Conservation (phyloP, 164 flowering plant genomes). For the Tetrastigma voinierianum region DNA sequence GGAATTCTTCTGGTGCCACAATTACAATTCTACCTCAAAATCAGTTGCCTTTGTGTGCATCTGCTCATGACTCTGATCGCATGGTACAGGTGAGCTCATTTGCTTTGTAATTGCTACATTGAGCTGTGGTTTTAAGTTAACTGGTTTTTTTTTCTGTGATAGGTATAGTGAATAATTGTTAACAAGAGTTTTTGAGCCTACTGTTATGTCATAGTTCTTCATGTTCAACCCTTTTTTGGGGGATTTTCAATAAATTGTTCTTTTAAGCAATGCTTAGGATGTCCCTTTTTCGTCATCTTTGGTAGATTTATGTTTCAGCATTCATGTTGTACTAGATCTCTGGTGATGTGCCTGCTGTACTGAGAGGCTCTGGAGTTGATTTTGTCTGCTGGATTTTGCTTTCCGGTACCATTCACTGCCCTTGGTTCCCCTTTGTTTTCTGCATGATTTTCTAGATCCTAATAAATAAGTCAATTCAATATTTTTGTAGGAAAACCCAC, state of each 20-base stretch:
- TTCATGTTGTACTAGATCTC: conserved; percentile 47
- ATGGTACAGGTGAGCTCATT: conserved; percentile 65
- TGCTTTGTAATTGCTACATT: neutral
- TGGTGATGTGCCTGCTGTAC: conserved; percentile 67
- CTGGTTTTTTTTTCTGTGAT: too few relatives aligned
- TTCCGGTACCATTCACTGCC: neutral
- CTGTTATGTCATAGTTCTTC: too few relatives aligned
- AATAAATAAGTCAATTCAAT: neutral
- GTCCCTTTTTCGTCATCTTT: neutral
- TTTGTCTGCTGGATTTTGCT: conserved; percentile 56
- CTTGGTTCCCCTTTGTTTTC: neutral
- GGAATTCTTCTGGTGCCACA: conserved; percentile 73
- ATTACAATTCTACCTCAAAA: conserved; percentile 65
- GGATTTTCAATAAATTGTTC: neutral
- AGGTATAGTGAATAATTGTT: too few relatives aligned
- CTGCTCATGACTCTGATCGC: conserved; percentile 90
- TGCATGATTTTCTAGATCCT: neutral
- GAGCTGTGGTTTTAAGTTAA: too few relatives aligned
- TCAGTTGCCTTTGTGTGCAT: conserved; percentile 86
- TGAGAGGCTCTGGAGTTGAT: conserved; percentile 76
- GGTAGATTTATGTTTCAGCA: conserved; percentile 4
- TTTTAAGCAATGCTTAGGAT: neutral
- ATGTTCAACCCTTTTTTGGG: too few relatives aligned
- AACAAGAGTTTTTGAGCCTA: neutral
- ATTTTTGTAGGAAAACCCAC: conserved; percentile 65